phyloP scores from a whole-genome alignment of 306 rosid genomes.

The Corylus americana region DNA sequence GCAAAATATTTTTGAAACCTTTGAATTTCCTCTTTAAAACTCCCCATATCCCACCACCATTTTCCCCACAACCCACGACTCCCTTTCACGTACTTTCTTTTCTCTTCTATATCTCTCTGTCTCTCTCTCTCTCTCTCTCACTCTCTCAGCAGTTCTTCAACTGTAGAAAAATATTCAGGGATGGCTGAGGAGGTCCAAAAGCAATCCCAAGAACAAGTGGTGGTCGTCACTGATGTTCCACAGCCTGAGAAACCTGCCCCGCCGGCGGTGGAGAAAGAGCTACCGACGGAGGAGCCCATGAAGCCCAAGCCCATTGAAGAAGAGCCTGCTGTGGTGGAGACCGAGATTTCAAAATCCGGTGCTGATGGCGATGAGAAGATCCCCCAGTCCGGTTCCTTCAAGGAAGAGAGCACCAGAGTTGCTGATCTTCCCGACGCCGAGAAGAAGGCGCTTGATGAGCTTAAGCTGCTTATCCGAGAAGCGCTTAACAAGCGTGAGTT shows the following conservation, averaged over 20 bases:
- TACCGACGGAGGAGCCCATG: slow-evolving; percentile 19
- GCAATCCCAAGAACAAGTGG: slow-evolving; percentile 30
- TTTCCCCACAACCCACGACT: too few species aligned
- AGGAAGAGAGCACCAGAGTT: slow-evolving; percentile 63
- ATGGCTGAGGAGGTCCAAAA: slow-evolving; percentile 47
- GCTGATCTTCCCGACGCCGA: slow-evolving; percentile 52
- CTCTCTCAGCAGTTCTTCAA: too few species aligned
- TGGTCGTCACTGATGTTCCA: slow-evolving; percentile 36
- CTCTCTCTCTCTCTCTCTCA: too few species aligned
- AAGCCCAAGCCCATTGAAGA: slow-evolving; percentile 14
- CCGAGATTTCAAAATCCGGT: slow-evolving; percentile 37
- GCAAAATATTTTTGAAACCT: too few species aligned
- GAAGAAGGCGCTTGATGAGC: slow-evolving; percentile 60
- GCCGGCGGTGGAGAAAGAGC: slow-evolving; percentile 7
- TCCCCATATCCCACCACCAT: not conserved
- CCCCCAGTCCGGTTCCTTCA: slow-evolving; percentile 41
- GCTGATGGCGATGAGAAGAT: slow-evolving; percentile 21
- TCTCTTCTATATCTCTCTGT: too few species aligned
- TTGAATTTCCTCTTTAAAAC: too few species aligned
- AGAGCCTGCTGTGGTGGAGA: slow-evolving; percentile 4
- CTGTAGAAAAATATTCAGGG: not conserved
- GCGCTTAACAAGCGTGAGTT: slow-evolving; percentile 59
- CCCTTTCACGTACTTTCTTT: too few species aligned
- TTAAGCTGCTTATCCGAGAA: slow-evolving; percentile 50
- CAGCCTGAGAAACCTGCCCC: slow-evolving; percentile 5